phyloP scores from a whole-genome alignment of 2,329 filamentous ascomycete genomes.

The Aspergillus oerlinghausenensis region DNA sequence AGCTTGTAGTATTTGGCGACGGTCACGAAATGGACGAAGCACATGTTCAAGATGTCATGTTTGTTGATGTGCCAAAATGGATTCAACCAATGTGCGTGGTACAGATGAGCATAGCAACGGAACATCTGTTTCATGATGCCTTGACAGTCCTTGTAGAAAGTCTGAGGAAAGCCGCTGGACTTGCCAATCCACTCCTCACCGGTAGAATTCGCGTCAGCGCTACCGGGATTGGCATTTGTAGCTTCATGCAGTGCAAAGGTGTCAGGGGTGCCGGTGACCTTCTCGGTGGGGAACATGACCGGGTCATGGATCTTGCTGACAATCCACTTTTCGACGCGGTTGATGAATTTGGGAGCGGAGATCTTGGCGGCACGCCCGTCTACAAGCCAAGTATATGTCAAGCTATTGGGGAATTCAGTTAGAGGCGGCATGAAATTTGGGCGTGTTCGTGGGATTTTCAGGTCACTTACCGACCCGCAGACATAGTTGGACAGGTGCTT shows the following conservation, averaged over 20 bases:
- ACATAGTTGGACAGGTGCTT: constrained; percentile 83
- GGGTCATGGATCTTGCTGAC: constrained; percentile 90
- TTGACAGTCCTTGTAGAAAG: constrained; percentile 86
- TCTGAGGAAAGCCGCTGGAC: constrained; percentile 83
- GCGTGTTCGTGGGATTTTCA: neutral
- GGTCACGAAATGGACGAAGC: constrained; percentile 79
- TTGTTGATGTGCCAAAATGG: constrained; percentile 77
- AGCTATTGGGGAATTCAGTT: constrained; percentile 48
- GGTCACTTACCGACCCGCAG: constrained; percentile 75
- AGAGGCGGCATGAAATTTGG: constrained; percentile 5
- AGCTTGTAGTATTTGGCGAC: constrained; percentile 77
- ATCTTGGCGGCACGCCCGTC: constrained; percentile 84
- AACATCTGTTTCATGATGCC: constrained; percentile 98
- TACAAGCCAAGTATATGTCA: constrained; percentile 96
- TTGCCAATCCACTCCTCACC: constrained; percentile 81
- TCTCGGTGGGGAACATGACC: constrained; percentile 84
- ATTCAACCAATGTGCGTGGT: constrained; percentile 89
- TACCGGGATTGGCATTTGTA: constrained; percentile 46
- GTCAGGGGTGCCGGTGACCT: constrained; percentile 56
- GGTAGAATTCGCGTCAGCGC: constrained; percentile 54
- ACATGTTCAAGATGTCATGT: constrained; percentile 72
- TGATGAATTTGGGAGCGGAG: constrained; percentile 88
- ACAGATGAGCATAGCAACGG: constrained; percentile 94
- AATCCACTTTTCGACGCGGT: constrained; percentile 95
- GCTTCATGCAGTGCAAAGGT: constrained; percentile 53